Evolutionary conservation across 129 eudicot species (phyloP).

Genomic region (Pulicaria dysenterica): DNA sequence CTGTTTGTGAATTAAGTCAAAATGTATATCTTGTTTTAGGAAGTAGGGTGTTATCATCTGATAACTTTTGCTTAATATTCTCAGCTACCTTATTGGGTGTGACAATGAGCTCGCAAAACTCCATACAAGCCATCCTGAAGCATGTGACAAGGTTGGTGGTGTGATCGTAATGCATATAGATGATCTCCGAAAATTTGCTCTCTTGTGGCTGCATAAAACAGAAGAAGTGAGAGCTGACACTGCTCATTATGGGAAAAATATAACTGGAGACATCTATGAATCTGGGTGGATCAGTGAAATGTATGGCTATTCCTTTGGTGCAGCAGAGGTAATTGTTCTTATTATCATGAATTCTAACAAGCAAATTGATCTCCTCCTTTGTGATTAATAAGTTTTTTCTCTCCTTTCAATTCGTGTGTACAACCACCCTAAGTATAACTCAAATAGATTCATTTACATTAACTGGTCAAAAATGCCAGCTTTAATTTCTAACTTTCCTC

Average conservation of each 20-base stretch:
- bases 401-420: too few species aligned
- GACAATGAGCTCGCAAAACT: constrained; percentile 87
- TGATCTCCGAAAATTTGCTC: constrained; percentile 80
- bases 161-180: constrained; percentile 89
- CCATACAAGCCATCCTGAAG: constrained; percentile 92
- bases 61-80: background rate
- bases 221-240: constrained; percentile 96
- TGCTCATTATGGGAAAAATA: constrained; percentile 73
- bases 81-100: constrained; percentile 93
- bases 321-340: constrained; percentile 75
- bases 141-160: constrained; percentile 97
- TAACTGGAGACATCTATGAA: constrained; percentile 88
- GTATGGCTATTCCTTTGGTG: constrained; percentile 98
- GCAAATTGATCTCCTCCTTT: constrained; percentile 7
- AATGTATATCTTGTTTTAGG: background rate
- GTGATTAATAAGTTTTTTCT: background rate
- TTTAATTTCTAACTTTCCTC: background rate
- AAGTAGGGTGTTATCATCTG: background rate
- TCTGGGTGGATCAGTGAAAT: constrained; percentile 99
- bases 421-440: background rate
- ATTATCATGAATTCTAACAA: background rate
- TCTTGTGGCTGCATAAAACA: constrained; percentile 90
- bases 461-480: background rate
- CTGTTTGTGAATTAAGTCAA: background rate
- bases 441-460: background rate